Conservation (phyloP, 1,139 yeast genomes). For the Geotrichum citri-aurantii region DNA sequence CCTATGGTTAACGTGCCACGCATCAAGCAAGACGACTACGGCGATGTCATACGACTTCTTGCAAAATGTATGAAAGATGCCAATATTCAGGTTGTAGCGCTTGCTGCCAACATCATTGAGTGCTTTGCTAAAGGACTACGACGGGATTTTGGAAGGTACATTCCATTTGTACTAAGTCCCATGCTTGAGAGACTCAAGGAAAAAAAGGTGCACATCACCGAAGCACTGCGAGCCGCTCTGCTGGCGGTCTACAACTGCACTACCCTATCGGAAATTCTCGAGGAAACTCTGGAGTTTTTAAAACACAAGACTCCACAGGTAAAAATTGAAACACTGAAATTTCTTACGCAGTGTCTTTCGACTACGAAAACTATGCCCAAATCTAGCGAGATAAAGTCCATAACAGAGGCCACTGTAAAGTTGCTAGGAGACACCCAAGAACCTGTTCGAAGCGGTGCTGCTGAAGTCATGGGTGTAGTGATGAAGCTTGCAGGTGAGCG, state of each 20-base stretch:
- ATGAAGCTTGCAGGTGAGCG: conserved; percentile 79
- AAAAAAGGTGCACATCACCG: conserved; percentile 75
- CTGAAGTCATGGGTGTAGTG: conserved; percentile 73
- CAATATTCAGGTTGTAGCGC: conserved; percentile 80
- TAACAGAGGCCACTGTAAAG: conserved; percentile 53
- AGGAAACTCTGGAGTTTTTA: conserved; percentile 55
- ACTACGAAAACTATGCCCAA: conserved; percentile 48
- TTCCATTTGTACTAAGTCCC: conserved; percentile 50
- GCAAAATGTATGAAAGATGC: conserved; percentile 81
- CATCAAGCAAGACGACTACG: conserved; percentile 57
- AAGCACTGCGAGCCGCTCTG: conserved; percentile 59
- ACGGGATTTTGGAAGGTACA: conserved; percentile 50
- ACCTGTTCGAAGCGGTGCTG: conserved; percentile 73
- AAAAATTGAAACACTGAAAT: conserved; percentile 64
- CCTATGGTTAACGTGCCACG: conserved; percentile 47
- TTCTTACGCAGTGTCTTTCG: conserved; percentile 58
- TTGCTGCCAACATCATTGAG: conserved; percentile 67
- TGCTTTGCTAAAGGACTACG: conserved; percentile 64
- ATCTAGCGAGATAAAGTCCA: conserved; percentile 47
- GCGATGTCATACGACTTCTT: conserved; percentile 52
- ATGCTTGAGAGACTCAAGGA: conserved; percentile 82
- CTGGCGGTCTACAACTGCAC: conserved; percentile 51
- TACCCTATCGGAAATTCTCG: conserved; percentile 51
- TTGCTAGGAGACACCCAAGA: conserved; percentile 77
- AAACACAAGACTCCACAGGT: conserved; percentile 81